These are phyloP conservation scores for Ophiocordyceps camponoti-rufipedis DNA, from an alignment of 2,329 filamentous ascomycete genomes.

Conservation along the genomic window DNA sequence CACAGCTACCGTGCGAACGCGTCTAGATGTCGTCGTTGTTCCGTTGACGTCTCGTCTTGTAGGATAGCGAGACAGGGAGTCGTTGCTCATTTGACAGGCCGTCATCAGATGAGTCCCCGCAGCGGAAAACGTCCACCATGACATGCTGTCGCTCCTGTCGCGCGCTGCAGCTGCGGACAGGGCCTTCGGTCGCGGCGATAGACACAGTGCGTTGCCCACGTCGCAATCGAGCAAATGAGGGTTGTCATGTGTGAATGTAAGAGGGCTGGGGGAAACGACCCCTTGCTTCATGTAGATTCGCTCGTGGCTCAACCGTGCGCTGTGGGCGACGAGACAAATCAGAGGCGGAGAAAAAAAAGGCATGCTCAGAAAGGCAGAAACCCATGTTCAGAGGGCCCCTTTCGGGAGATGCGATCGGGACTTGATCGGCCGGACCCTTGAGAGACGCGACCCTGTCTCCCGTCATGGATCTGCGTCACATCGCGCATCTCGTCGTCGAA, in stretches of 20 bases:
- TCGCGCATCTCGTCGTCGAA: background rate
- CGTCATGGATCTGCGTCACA: background rate
- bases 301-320: too few relatives aligned
- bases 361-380: too few relatives aligned
- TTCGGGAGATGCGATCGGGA: too few relatives aligned
- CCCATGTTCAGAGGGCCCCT: too few relatives aligned
- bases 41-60: slow-evolving; percentile 1
- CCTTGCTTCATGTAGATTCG: too few relatives aligned
- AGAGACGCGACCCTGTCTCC: too few relatives aligned
- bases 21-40: background rate
- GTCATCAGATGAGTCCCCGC: background rate
- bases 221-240: background rate
- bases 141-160: too few relatives aligned
- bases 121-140: background rate
- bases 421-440: too few relatives aligned
- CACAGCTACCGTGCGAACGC: background rate
- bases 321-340: too few relatives aligned
- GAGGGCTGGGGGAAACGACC: too few relatives aligned
- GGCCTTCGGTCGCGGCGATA: background rate
- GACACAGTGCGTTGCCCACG: background rate
- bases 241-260: too few relatives aligned
- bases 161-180: background rate
- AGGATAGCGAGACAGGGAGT: slow-evolving; percentile 1
- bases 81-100: background rate
- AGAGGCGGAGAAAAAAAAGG: too few relatives aligned